Evolutionary conservation across 2,329 filamentous ascomycete species (phyloP).

Genomic region (Cephalotrichum gorgonifer): DNA sequence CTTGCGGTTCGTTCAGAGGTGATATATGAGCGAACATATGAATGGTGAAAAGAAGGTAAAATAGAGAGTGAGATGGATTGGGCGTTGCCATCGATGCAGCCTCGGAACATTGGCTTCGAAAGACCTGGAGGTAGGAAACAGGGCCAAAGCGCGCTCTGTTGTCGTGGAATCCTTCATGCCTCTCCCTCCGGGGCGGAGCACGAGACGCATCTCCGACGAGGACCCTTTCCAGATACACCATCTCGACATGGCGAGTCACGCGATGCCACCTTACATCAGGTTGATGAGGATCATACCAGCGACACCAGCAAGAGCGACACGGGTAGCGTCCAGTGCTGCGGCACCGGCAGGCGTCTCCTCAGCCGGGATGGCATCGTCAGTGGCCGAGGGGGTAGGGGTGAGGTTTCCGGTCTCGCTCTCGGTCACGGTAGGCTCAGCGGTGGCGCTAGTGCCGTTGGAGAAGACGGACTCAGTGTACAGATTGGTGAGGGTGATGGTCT

Average conservation of each 20-base stretch:
- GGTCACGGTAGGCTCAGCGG: conserved; percentile 17
- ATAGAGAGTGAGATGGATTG: not conserved
- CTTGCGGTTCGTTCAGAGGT: not conserved
- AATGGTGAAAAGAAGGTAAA: conserved; percentile 6
- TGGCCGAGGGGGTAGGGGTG: conserved; percentile 18
- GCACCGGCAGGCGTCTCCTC: conserved; percentile 13
- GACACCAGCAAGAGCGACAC: conserved; percentile 36
- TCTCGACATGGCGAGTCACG: not conserved
- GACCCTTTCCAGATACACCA: not conserved
- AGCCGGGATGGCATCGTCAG: conserved; percentile 25
- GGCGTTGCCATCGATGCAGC: not conserved
- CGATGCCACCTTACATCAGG: conserved; percentile 32
- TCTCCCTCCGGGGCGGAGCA: not conserved
- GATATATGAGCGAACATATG: not conserved
- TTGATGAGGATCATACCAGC: conserved; percentile 38
- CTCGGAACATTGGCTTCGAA: not conserved
- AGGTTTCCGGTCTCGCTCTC: conserved; percentile 13
- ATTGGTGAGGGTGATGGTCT: conserved; percentile 40
- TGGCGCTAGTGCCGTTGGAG: conserved; percentile 23
- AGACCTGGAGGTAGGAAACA: not conserved
- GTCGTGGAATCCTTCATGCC: not conserved
- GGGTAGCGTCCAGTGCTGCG: conserved; percentile 32
- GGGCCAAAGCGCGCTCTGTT: not conserved
- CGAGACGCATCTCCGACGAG: not conserved
- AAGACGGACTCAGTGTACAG: conserved; percentile 22